Percentiles rank a stretch among this genome's conserved stretches.
phyloP scores from a whole-genome alignment of 768 basidiomycete species.

The Tricholoma furcatifolium region DNA sequence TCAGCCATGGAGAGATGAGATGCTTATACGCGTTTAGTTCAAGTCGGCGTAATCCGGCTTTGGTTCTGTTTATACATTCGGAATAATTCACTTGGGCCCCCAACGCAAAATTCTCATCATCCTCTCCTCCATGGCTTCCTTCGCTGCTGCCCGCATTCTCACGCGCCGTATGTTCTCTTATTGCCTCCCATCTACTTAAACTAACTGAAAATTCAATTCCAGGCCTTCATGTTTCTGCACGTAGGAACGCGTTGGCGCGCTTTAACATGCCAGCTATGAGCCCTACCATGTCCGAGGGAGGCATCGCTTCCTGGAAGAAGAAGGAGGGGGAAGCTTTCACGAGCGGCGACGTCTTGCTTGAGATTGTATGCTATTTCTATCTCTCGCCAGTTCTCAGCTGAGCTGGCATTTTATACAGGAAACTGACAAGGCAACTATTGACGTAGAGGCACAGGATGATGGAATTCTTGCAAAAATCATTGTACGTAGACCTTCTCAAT shows the following conservation, averaged over 20 bases:
- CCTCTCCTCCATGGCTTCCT: conserved; percentile 50
- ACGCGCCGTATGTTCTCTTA: conserved; percentile 54
- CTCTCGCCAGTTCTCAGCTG: conserved; percentile 10
- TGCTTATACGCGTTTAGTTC: not conserved
- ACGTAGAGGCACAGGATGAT: conserved; percentile 98
- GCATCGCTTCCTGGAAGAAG: conserved; percentile 97
- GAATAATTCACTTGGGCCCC: conserved; percentile 20
- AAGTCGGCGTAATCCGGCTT: conserved; percentile 22
- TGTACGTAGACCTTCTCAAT: conserved; percentile 44
- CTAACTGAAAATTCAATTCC: not conserved
- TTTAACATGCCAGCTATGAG: conserved; percentile 99
- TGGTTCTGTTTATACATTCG: conserved; percentile 30
- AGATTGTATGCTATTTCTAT: conserved; percentile 66
- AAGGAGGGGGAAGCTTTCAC: conserved; percentile 90
- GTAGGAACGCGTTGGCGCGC: conserved; percentile 75
- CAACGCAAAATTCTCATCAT: conserved; percentile 27
- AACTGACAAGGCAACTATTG: conserved; percentile 99
- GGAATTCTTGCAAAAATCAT: conserved; percentile 97
- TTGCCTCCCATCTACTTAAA: not conserved
- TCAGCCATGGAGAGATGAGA: conserved; percentile 17
- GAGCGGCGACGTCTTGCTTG: conserved; percentile 91
- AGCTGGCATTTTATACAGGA: conserved; percentile 52
- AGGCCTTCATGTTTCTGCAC: conserved; percentile 85
- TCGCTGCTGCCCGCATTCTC: conserved; percentile 58
- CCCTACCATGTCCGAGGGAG: conserved; percentile 99